Evolutionary conservation across 345 rosid species (phyloP), one percentile per base, ranked within the genome.

Genomic region (Crucihimalaya himalaica): DNA sequence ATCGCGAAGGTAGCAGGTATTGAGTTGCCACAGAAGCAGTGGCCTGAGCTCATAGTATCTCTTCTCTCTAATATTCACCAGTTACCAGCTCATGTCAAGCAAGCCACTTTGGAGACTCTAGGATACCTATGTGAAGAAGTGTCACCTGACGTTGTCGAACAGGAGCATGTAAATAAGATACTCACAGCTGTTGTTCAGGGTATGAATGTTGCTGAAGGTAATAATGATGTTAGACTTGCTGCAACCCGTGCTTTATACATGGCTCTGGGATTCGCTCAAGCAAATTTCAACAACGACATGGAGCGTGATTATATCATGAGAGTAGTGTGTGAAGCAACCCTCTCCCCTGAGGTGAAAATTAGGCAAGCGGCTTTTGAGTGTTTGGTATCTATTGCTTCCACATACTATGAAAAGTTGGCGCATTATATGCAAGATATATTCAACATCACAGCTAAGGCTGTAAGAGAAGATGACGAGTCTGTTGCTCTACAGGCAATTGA

Each of bases 81-180:
- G 70, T 72, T 88, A 16, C 90, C 87, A 12, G 78, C 84, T 60
- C 86, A 86, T 74, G 84, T 84, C 61, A 88, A 86, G 83, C 90
- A 88, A 72, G 90, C 93, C 15, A 88, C 90, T 54, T 73, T 88
- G 47, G 93, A 88, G 80, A 86, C 93, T 69, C 93, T 88, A 76
- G 93, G 93, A 40, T 88, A 88, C 72, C 68, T 88, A 4, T 88
- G 93, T 50, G 93, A 88, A 72, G 93, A 88, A 85, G 87, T 88
- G 29, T 86, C 93, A 6, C 88, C 90, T 55, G 90, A 88, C 43
- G 87, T 74, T 27, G 86, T 88, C 0, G 93, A 88, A 12, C 93
- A 88, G 80, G 93, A 88, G 72, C 91, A 89, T 47, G 91, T 89
- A 73, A 89, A 89, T 77, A 89, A 81, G 78, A 89, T 87, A 52